Base-by-base conservation (phyloP, 1,284 basidiomycete species). In the Rhodotorula sp. region DNA sequence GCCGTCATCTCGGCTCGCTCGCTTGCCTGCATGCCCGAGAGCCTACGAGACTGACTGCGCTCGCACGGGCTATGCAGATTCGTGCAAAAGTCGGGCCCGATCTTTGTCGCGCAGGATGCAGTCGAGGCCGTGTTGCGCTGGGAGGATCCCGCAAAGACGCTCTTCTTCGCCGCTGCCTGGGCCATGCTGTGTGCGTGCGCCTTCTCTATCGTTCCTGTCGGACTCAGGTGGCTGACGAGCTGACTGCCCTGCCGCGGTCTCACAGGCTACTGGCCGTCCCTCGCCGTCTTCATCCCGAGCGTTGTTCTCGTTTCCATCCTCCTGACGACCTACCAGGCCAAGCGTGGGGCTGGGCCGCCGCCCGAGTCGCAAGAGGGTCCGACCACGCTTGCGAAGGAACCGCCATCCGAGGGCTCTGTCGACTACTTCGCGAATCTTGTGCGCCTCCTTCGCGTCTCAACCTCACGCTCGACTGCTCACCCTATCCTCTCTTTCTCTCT, bases 361-460 rank as follows among this genome's bases (percentile, higher is more conserved):
- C 63, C 63, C 1, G 67, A 72, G 12, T 50, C 34, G n/a, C 63
- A 63, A 14, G 56, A 65, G 21, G 57, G 66, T 14, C 66, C 70
- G 58, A 54, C 66, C 25, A 54, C 50, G 64, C 52, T 72, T 21
- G 60, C 70, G n/a, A 56, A 64, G n/a, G 57, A 61, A 34, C 58
- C 68, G 17, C 69, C 71, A 7, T 44, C 57, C 13, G 74, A 77
- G 59, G 74, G 71, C 1, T 77, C 77, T 2, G 73, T 78, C 42
- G 77, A 78, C 70, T 79, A 79, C 48, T 56, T 79, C 9, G 71
- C 74, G 14, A 79, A 79, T 25, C 49, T 79, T n/a, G 74, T 74
- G 41, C 42, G 71, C 46, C 16, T 16, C 19, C 3, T 23, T 41
- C 25, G 34, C 55, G 17, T 12, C 46, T 12, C 10, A 16, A 12